Evolutionary conservation across 768 basidiomycete species (phyloP), one percentile per base, ranked within the genome.

Genomic region (Ramaria rubella): DNA sequence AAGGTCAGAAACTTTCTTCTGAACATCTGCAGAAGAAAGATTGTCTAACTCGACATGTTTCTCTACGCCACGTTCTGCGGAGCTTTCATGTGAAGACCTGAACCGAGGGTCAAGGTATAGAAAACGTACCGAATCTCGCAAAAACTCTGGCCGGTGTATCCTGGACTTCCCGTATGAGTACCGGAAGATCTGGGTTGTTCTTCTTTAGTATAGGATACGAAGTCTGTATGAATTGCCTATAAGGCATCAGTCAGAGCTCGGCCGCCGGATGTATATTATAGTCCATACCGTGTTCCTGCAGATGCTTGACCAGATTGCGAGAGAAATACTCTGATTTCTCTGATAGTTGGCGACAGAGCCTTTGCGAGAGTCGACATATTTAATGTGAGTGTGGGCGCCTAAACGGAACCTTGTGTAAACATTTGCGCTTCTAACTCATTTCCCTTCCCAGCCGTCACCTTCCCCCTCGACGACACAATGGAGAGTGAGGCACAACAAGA

Each of bases 171-270:
- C 90, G 79, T 64, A 92, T 87, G 63, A 92, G 69, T 34, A 90
- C 78, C 17, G 89, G 90, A n/a, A 93, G 73, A 72, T 93, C 85
- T 36, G 90, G 90, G 67, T 93, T 93, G 69, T 86, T 73, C 67
- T 87, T 78, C 73, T 92, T 91, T 65, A 91, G 80, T 52, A 75
- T 62, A 4, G 86, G 81, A 66, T 92, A 91, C 60, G 82, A 80
- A 26, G 87, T 77, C 42, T 82, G 69, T 64, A 93, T 81, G 71
- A 91, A 93, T 71, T 90, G 83, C 62, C 91, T 92, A 68, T 26
- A 48, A 15, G 24, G 42, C 17, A 44, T 57, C 27, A 55, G 48
- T 43, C 6, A n/a, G 1, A 51, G 19, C 7, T 8, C 7, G 17
- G 17, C 34, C 40, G 7, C 40, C n/a, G n/a, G 23, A 8, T 1